These are phyloP conservation scores for Viscum album DNA, from an alignment of 177 flowering plant genomes.

Conservation along the genomic window DNA sequence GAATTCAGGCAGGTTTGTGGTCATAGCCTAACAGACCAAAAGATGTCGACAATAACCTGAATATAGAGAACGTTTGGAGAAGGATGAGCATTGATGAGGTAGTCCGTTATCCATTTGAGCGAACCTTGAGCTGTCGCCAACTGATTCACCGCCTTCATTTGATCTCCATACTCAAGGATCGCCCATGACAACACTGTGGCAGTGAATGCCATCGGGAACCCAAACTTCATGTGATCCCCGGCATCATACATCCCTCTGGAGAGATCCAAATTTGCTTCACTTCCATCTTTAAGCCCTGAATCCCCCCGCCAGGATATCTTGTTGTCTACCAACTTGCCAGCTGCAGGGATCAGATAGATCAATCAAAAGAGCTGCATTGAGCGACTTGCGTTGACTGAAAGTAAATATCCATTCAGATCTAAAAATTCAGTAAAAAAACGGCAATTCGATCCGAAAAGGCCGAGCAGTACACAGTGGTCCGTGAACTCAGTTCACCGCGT, in stretches of 20 bases:
- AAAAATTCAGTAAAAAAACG: too few species aligned
- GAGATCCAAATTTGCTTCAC: slow-evolving; percentile 46
- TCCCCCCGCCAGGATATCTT: slow-evolving; percentile 83
- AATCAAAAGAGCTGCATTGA: too few species aligned
- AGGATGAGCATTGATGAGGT: slow-evolving; percentile 63
- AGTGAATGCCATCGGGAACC: slow-evolving; percentile 92
- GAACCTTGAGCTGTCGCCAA: slow-evolving; percentile 61
- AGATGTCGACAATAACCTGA: slow-evolving; percentile 35
- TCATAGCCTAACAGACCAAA: background rate
- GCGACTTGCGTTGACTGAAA: too few species aligned
- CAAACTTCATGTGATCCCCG: slow-evolving; percentile 89
- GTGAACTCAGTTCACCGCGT: too few species aligned
- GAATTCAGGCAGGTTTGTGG: background rate
- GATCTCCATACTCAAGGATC: slow-evolving; percentile 86
- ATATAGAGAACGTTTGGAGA: slow-evolving; percentile 50
- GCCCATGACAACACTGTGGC: slow-evolving; percentile 85
- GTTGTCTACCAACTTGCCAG: slow-evolving; percentile 69
- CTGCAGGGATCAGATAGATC: slow-evolving; percentile 26
- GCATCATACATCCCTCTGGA: slow-evolving; percentile 94
- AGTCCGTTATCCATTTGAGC: slow-evolving; percentile 88
- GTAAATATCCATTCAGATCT: too few species aligned
- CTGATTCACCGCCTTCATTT: slow-evolving; percentile 57
- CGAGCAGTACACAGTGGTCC: too few species aligned
- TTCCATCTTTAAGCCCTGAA: slow-evolving; percentile 79
- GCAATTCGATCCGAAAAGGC: too few species aligned